These are phyloP conservation scores for Sapria himalayana DNA, from an alignment of 345 rosid species.

Conservation along the genomic window DNA sequence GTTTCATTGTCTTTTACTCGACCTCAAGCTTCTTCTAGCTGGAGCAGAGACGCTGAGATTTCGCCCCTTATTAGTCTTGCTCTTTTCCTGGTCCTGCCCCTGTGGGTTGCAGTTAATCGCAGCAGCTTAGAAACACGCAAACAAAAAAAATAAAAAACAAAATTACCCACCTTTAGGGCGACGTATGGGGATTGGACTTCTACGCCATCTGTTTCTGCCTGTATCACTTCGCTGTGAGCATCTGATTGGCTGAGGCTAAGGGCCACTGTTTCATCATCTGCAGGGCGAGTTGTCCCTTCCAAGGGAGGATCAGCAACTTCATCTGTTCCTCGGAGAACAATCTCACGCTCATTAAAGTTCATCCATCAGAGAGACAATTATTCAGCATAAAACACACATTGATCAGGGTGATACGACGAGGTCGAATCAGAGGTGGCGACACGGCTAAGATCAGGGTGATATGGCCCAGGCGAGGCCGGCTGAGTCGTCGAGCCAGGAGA, in stretches of 20 bases:
- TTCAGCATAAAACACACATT: too few relatives aligned
- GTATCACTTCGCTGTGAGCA: constrained; percentile 21
- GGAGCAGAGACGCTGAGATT: constrained; percentile 8
- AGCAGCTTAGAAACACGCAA: constrained; percentile 1
- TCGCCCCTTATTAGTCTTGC: constrained; percentile 9
- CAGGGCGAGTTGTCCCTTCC: constrained; percentile 13
- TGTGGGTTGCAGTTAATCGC: constrained; percentile 12
- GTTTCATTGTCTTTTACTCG: constrained; percentile 13
- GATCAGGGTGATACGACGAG: too few relatives aligned
- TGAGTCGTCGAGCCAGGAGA: too few relatives aligned
- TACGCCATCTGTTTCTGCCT: constrained; percentile 13
- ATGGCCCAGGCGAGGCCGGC: too few relatives aligned
- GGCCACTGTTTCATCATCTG: constrained; percentile 5
- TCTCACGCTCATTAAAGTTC: too few relatives aligned
- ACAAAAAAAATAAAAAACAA: not conserved
- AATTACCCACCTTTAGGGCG: constrained; percentile 16
- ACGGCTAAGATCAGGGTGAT: too few relatives aligned
- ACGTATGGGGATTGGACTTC: constrained; percentile 20
- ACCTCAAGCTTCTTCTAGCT: constrained; percentile 12
- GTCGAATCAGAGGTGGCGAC: too few relatives aligned
- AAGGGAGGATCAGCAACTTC: constrained; percentile 26
- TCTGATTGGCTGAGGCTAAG: constrained; percentile 14
- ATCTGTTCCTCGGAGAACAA: constrained; percentile 19
- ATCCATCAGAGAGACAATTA: too few relatives aligned
- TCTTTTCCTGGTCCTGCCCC: constrained; percentile 14